These are phyloP conservation scores for Sporothrix pallida DNA, from an alignment of 2,329 filamentous ascomycete species.

Conservation along the genomic window DNA sequence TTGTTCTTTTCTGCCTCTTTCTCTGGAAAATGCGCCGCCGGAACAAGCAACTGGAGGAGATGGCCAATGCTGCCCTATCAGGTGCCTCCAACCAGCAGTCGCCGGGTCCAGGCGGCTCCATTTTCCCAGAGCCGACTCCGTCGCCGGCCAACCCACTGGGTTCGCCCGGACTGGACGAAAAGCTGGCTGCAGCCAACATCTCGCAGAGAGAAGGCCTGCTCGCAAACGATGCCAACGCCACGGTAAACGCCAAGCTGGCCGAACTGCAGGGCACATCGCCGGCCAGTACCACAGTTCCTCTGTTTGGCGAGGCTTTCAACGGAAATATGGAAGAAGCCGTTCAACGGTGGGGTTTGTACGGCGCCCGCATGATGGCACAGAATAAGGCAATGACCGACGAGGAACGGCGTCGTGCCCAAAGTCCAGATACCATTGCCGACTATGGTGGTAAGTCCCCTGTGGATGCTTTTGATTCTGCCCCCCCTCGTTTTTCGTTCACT, in stretches of 20 bases:
- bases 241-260: constrained; percentile 15
- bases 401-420: constrained; percentile 4
- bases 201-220: constrained; percentile 10
- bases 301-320: constrained; percentile 27
- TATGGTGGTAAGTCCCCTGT: constrained; percentile 26
- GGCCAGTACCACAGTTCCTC: neutral
- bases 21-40: constrained; percentile 18
- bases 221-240: neutral
- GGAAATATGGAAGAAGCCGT: constrained; percentile 1
- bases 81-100: neutral
- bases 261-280: constrained; percentile 20
- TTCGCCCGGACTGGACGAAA: neutral
- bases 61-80: neutral
- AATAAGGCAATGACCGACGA: neutral
- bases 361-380: constrained; percentile 29
- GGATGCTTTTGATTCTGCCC: neutral
- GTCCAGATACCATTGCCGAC: constrained; percentile 7
- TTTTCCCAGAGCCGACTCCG: neutral
- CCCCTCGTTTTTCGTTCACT: neutral
- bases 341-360: constrained; percentile 29
- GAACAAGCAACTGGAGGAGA: constrained; percentile 14
- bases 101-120: neutral
- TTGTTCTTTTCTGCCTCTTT: constrained; percentile 40
- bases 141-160: neutral
- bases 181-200: neutral